Evolutionary conservation across 257 asterid species (phyloP), one percentile per base, ranked within the genome.

Genomic region (Plantago major): DNA sequence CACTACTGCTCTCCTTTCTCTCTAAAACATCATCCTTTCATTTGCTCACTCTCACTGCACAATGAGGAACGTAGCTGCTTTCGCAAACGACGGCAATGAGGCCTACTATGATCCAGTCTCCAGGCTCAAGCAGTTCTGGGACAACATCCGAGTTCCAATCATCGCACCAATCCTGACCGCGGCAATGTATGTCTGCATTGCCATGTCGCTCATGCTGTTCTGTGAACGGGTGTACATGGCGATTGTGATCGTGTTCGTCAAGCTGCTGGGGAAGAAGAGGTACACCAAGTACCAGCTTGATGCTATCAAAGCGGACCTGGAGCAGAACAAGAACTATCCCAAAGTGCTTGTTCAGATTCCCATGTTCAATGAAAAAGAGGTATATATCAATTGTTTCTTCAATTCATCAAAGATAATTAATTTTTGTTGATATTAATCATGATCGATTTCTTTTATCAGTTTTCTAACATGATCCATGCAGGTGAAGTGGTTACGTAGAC

Each of bases 351-450:
- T 87, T 51, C 97, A 90, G 65, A 83, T 90, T 67, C 97, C 96
- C 8, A 90, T 90, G 96, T 90, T 76, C 51, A 90, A 90, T 17
- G 96, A 90, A 56, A 81, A 78, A 66, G 96, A 90, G 97, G 97
- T 90, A 81, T 45, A 18, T 5, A 63, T 13, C 26, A 58, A 28
- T 48, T 26, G 43, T 19, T 50, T 28, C 4, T 19, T 58, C 62
- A 42, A 22, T 33, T 52, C 42, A 26, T 18, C 13, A 10, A 52
- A 26, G 28, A 53, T 6, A 9, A 49, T 9, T 12, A 2, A 10
- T 53, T 53, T 53, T 18, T 1, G 4, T 26, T 53, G 7, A 40
- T 53, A 12, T 19, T 4, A n/a, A n/a, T n/a, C n/a, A 52, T 6
- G 22, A 16, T 17, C 38, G 33, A 52, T 52, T 19, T 8, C 12